Percentiles rank a stretch among this genome's conserved stretches.
Conservation (phyloP, 176 grass and related monocot species). For the Avena sativa region DNA sequence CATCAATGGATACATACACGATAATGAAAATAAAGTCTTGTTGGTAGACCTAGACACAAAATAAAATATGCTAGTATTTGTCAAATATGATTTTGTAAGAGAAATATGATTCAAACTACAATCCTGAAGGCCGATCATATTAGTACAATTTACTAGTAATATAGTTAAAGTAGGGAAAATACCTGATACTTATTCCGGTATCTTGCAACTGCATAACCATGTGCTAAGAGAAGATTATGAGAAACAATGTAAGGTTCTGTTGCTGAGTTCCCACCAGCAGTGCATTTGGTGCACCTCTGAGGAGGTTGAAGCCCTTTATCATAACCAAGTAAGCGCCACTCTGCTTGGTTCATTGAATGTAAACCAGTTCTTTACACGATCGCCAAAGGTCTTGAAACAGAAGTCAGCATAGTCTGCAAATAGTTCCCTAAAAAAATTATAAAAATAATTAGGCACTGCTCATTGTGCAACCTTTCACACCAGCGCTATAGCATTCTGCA, state of each 20-base stretch:
- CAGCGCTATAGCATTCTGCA: not conserved
- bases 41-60: not conserved
- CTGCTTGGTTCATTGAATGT: constrained; percentile 78
- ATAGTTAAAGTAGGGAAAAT: constrained; percentile 39
- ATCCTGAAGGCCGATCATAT: not conserved
- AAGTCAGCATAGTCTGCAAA: constrained; percentile 67
- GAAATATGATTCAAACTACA: not conserved
- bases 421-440: constrained; percentile 51
- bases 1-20: constrained; percentile 1
- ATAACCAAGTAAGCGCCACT: constrained; percentile 58
- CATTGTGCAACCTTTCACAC: not conserved
- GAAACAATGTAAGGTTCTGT: constrained; percentile 74
- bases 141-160: not conserved
- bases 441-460: not conserved
- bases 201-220: constrained; percentile 69
- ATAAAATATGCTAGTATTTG: too few species aligned
- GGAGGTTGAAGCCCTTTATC: constrained; percentile 48
- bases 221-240: constrained; percentile 70
- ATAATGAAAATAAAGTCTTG: not conserved
- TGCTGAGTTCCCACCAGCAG: constrained; percentile 65
- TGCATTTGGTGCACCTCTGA: constrained; percentile 52
- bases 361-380: constrained; percentile 81
- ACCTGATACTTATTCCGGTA: constrained; percentile 76
- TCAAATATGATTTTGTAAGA: not conserved
- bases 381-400: constrained; percentile 70